Base-by-base conservation (phyloP, 2,329 filamentous ascomycete species). In the Fusarium setosum region DNA sequence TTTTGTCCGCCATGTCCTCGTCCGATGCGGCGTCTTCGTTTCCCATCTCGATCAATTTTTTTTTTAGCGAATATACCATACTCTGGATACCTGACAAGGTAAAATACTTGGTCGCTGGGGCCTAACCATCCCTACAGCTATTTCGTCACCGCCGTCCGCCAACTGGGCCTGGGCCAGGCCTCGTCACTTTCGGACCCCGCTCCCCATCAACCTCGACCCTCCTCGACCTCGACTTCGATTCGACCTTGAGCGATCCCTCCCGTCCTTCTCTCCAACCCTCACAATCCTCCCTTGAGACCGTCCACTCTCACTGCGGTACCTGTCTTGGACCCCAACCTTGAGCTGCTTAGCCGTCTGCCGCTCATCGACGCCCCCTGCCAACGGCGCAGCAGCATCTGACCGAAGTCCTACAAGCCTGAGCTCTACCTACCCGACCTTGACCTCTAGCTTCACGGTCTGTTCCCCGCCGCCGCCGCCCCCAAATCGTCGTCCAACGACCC, bases 81-180 rank as follows among this genome's bases (percentile, higher is more conserved):
- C n/a, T n/a, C n/a, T n/a, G n/a, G n/a, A n/a, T n/a, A n/a, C n/a
- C n/a, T n/a, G n/a, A n/a, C n/a, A n/a, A n/a, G n/a, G n/a, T n/a
- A n/a, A n/a, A n/a, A n/a, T n/a, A n/a, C n/a, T n/a, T n/a, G n/a
- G n/a, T n/a, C n/a, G n/a, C 45, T 52, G 31, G 47, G 52, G 53
- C 57, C 51, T 40, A n/a, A 64, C 56, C 15, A 37, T 59, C 53
- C 50, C 63, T 61, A 65, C 56, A 61, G 20, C 40, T 50, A 71
- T 72, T 72, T 70, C 70, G 70, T 72, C 70, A 72, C 70, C 70
- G 64, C 69, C 50, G 69, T 61, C 47, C 65, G 59, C 69, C 55
- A 60, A 63, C 60, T 65, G 56, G 65, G 49, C 64, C 57, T 59
- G 57, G 31, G 18, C 42, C 20, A 31, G 35, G 37, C 20, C 37